These are phyloP conservation scores for Effrenium voratum DNA, from an alignment of 73 alveolate species.

Conservation along the genomic window DNA sequence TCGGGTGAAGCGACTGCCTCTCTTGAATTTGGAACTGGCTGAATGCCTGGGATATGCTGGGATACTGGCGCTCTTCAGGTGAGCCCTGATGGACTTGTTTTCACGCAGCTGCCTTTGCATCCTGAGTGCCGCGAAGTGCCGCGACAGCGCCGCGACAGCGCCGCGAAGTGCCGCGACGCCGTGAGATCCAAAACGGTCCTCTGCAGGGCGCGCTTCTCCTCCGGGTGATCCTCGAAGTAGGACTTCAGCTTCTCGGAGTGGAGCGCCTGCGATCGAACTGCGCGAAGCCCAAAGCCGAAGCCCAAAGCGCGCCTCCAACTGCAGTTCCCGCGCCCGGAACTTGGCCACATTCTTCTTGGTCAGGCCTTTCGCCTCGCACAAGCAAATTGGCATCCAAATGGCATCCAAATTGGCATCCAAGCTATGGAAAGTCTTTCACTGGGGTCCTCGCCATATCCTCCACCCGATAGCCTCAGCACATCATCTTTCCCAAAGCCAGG, in stretches of 20 bases:
- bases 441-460: conserved; percentile 59
- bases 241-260: conserved; percentile 82
- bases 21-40: no score
- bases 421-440: background rate
- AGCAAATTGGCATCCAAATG: background rate
- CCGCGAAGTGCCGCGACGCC: no score
- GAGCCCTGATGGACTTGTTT: conserved; percentile 42
- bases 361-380: conserved; percentile 51
- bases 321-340: conserved; percentile 83
- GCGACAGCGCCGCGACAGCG: no score
- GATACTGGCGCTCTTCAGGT: conserved; percentile 25
- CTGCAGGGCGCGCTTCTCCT: conserved; percentile 74
- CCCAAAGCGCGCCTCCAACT: conserved; percentile 38
- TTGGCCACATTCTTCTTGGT: conserved; percentile 66
- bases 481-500: background rate
- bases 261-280: conserved; percentile 6
- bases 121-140: no score
- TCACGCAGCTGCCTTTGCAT: conserved; percentile 84
- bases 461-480: conserved; percentile 54
- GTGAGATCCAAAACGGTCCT: background rate
- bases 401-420: background rate
- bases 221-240: conserved; percentile 87
- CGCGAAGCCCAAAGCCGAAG: background rate
- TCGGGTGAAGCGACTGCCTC: background rate
- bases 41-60: background rate